Percentiles rank a stretch among this genome's conserved stretches.
Evolutionary conservation across 208 protist species (phyloP).

Genomic region (Wallacemonas sp.): DNA sequence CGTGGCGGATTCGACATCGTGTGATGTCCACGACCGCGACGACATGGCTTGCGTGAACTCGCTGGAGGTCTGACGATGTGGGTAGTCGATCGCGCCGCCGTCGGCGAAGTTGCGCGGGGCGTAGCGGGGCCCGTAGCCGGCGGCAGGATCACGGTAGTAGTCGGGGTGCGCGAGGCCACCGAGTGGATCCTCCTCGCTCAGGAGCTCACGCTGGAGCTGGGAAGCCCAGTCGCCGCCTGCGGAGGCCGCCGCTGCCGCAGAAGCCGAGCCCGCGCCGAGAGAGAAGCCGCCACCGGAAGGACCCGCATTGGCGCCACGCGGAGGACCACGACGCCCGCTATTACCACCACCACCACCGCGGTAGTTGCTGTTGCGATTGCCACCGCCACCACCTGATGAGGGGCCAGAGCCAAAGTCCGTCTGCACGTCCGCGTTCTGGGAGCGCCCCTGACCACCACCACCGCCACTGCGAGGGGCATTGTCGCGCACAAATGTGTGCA

Average conservation of each 20-base stretch:
- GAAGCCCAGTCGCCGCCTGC: slow-evolving; percentile 49
- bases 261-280: background rate
- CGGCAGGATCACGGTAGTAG: slow-evolving; percentile 81
- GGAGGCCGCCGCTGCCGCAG: background rate
- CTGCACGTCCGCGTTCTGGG: background rate
- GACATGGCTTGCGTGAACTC: slow-evolving; percentile 47
- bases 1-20: slow-evolving; percentile 49
- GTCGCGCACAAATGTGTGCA: slow-evolving; percentile 61
- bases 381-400: background rate
- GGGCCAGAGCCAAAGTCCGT: background rate
- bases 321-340: background rate
- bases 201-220: slow-evolving; percentile 78
- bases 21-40: slow-evolving; percentile 50
- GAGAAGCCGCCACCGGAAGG: background rate
- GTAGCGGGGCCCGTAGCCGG: slow-evolving; percentile 80
- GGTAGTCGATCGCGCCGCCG: slow-evolving; percentile 67
- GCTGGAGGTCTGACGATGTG: slow-evolving; percentile 36
- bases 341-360: background rate
- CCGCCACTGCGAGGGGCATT: slow-evolving; percentile 14
- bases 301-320: background rate
- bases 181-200: slow-evolving; percentile 66
- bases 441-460: background rate
- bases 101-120: slow-evolving; percentile 83
- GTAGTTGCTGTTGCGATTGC: background rate
- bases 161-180: slow-evolving; percentile 84